These are phyloP conservation scores for Colletotrichum kahawae DNA, from an alignment of 2,329 filamentous ascomycete species.

Conservation along the genomic window DNA sequence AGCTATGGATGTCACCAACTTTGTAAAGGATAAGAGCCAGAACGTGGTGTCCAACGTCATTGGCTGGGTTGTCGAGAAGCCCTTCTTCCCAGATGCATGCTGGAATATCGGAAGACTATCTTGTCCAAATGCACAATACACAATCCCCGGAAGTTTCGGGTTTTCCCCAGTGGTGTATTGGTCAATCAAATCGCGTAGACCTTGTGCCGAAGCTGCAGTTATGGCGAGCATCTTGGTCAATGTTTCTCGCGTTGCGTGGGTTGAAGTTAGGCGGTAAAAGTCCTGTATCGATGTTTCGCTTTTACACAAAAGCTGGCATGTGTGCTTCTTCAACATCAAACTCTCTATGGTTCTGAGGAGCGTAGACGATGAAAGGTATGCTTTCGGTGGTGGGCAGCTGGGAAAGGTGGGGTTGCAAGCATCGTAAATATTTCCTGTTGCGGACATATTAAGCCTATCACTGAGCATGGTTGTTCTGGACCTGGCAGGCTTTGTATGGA, in stretches of 20 bases:
- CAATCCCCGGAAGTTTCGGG: not conserved
- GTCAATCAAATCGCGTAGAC: slow-evolving; percentile 6
- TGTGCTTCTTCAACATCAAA: not conserved
- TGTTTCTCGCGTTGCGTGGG: not conserved
- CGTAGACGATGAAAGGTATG: not conserved
- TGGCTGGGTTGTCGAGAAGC: not conserved
- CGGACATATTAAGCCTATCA: not conserved
- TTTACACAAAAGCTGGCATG: not conserved
- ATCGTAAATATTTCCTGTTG: not conserved
- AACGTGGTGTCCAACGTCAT: slow-evolving; percentile 36
- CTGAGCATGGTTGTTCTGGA: not conserved
- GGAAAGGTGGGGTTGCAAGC: not conserved
- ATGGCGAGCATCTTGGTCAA: not conserved
- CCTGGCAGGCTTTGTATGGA: not conserved
- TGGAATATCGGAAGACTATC: not conserved
- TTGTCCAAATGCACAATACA: not conserved
- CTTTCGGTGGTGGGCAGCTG: not conserved
- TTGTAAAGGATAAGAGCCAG: slow-evolving; percentile 41
- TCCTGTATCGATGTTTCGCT: not conserved
- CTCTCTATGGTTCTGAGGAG: not conserved
- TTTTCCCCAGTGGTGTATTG: not conserved
- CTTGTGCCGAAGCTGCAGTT: not conserved
- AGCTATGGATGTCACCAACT: slow-evolving; percentile 55
- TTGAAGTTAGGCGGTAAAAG: not conserved
- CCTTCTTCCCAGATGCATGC: not conserved